Evolutionary conservation across 2,329 filamentous ascomycete species (phyloP).

Genomic region (Exophiala sp.): DNA sequence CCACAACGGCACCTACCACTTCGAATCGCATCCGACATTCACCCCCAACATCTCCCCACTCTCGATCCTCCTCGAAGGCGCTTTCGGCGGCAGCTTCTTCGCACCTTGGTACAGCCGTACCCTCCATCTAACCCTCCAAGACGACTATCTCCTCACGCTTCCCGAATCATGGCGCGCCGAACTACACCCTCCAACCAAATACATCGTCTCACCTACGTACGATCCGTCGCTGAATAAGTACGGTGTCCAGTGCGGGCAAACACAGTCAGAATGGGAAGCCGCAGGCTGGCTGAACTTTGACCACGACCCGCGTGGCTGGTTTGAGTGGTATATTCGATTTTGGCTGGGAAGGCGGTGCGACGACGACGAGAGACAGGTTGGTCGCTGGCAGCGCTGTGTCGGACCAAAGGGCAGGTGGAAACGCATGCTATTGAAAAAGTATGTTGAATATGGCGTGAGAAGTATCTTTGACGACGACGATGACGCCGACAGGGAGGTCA

Average conservation of each 20-base stretch:
- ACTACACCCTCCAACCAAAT: constrained; percentile 36
- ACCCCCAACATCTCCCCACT: constrained; percentile 53
- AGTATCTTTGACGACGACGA: constrained; percentile 44
- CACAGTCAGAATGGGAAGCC: constrained; percentile 55
- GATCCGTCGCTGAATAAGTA: constrained; percentile 52
- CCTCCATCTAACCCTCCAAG: constrained; percentile 41
- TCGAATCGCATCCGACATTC: constrained; percentile 44
- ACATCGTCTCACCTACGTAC: constrained; percentile 43
- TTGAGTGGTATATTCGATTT: constrained; percentile 57
- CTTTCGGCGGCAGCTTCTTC: constrained; percentile 56
- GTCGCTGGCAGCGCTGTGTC: constrained; percentile 52
- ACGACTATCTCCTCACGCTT: constrained; percentile 47
- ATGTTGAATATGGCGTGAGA: constrained; percentile 45
- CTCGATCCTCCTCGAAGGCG: constrained; percentile 51
- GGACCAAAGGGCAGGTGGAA: constrained; percentile 51
- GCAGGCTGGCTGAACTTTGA: constrained; percentile 55
- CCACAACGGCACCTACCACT: constrained; percentile 44
- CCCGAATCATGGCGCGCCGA: constrained; percentile 44
- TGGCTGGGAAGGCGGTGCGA: constrained; percentile 50
- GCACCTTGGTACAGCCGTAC: constrained; percentile 46
- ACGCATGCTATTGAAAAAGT: constrained; percentile 51
- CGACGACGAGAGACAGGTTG: constrained; percentile 52
- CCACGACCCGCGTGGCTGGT: constrained; percentile 55
- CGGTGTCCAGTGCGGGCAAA: constrained; percentile 52
- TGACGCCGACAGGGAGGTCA: constrained; percentile 36